Base-by-base conservation (phyloP, 305 asterid species). In the Fraxinus floribunda region DNA sequence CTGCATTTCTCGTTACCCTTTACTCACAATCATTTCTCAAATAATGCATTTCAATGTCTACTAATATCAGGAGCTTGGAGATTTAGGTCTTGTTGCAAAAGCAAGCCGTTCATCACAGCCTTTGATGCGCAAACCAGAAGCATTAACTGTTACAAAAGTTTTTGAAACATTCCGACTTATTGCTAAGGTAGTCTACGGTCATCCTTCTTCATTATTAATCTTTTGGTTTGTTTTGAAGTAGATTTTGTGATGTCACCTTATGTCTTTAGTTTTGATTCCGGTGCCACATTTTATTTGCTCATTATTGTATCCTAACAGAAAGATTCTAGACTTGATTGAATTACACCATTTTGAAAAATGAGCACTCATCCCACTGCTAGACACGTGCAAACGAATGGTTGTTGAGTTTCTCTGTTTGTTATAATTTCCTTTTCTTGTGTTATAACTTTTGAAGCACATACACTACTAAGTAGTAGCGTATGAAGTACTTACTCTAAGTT, bases 51-150 rank as follows among this genome's bases (percentile, higher is more conserved):
- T 83, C 18, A 13, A 60, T 57, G 38, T 86, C 76, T 79, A 36
- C 30, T 78, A 38, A 80, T 52, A 82, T 46, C 82, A 97, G 99
- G 92, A 92, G 78, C 97, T 91, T 87, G 98, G 98, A 79, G 98
- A 94, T 87, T 89, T 97, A 81, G 98, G 99, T 70, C 98, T 91
- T 82, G 98, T 94, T 62, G 99, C 99, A 77, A 92, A 93, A 90
- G 97, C 91, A 73, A 88, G 93, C 82, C 97, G 98, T 22, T 93
- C 99, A 62, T 94, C 98, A 44, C 97, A 94, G 90, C 88, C 97
- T 87, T 80, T 94, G 90, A 89, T 94, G 97, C 90, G 90, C 38
- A 93, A 94, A 90, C 99, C 99, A 64, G 94, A 91, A 88, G 82
- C 96, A n/a, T 79, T 97, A 76, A 93, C 98, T 30, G 97, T 92